These are phyloP conservation scores for Panellus pusillus DNA, from an alignment of 768 basidiomycete genomes.

Conservation along the genomic window DNA sequence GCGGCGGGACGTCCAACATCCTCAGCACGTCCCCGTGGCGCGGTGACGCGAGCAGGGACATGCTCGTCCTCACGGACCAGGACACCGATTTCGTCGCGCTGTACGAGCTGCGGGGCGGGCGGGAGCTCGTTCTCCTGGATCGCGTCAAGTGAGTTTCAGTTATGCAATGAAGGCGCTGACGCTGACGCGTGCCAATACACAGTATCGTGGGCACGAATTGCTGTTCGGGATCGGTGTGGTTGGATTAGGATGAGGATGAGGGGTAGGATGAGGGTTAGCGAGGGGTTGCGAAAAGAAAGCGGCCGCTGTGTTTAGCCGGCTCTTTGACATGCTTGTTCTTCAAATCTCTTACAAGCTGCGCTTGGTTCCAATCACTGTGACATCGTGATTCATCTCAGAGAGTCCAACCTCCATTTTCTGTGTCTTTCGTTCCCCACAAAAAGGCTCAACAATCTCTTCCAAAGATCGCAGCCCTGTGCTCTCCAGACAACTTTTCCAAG, in stretches of 20 bases:
- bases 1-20: conserved; percentile 19
- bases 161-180: neutral
- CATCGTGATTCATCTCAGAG: too few relatives aligned
- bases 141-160: conserved; percentile 10
- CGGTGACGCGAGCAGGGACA: conserved; percentile 16
- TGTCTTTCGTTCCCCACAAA: too few relatives aligned
- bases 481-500: too few relatives aligned
- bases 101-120: conserved; percentile 13
- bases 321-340: too few relatives aligned
- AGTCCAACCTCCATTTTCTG: too few relatives aligned
- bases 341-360: too few relatives aligned
- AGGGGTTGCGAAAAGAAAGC: too few relatives aligned
- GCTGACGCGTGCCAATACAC: neutral
- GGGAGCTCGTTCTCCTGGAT: conserved; percentile 13
- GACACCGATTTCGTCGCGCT: conserved; percentile 17
- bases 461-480: too few relatives aligned
- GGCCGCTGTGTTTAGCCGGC: too few relatives aligned
- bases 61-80: conserved; percentile 19
- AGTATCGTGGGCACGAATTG: conserved; percentile 19
- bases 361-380: too few relatives aligned
- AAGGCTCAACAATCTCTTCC: too few relatives aligned
- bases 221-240: conserved; percentile 20
- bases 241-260: conserved; percentile 9
- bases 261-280: too few relatives aligned
- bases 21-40: conserved; percentile 15